phyloP scores from a whole-genome alignment of 495 filamentous ascomycete genomes.

The Astrothelium subdiscretum region DNA sequence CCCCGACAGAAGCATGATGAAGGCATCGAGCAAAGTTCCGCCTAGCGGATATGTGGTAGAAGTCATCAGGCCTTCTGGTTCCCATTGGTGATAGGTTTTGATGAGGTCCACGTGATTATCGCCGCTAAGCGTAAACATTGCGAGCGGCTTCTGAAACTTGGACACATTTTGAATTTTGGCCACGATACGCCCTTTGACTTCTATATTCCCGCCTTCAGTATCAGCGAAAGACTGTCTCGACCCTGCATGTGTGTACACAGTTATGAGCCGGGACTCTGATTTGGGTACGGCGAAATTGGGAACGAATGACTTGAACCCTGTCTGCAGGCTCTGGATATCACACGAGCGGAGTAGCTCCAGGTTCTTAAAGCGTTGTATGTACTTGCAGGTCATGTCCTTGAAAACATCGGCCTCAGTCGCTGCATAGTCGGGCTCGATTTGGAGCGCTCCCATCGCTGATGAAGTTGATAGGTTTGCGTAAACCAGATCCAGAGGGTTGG shows the following conservation, averaged over 20 bases:
- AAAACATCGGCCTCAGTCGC: background rate
- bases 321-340: background rate
- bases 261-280: background rate
- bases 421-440: background rate
- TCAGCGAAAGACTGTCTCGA: background rate
- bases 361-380: background rate
- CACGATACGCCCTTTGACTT: background rate
- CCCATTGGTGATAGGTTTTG: background rate
- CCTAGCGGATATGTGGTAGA: background rate
- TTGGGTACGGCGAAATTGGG: background rate
- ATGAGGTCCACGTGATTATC: background rate
- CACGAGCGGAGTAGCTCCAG: background rate
- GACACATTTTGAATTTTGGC: background rate
- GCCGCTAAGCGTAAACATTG: background rate
- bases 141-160: background rate
- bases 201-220: background rate
- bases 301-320: background rate
- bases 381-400: background rate
- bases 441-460: background rate
- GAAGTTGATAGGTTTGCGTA: background rate
- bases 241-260: background rate
- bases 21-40: background rate
- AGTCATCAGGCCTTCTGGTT: background rate
- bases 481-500: background rate
- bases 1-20: background rate